Evolutionary conservation across 345 rosid species (phyloP).

Genomic region (Jatropha curcas): DNA sequence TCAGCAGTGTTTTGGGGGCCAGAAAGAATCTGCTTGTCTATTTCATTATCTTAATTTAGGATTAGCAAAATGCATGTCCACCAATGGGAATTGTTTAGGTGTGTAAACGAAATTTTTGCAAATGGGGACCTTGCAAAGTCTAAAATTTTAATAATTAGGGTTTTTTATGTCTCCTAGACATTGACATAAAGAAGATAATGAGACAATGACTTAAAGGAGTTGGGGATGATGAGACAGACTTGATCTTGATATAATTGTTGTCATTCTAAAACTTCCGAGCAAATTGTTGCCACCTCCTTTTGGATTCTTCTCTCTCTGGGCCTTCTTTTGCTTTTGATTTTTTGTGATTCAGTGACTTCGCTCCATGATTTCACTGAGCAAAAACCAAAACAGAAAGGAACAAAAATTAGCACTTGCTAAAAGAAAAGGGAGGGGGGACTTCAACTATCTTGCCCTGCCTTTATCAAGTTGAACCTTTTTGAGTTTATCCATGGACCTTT

Average conservation of each 20-base stretch:
- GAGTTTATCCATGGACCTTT: background rate
- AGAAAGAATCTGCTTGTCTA: background rate
- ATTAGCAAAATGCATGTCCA: background rate
- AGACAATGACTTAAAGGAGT: constrained; percentile 30
- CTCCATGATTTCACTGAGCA: background rate
- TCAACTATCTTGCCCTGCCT: background rate
- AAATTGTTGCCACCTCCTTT: constrained; percentile 29
- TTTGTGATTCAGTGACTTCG: background rate
- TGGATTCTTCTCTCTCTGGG: constrained; percentile 36
- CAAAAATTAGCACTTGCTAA: background rate
- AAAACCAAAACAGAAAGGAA: background rate
- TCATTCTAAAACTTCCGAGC: constrained; percentile 13
- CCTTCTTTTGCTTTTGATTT: constrained; percentile 5
- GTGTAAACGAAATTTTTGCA: constrained; percentile 1
- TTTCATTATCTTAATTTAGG: constrained; percentile 1
- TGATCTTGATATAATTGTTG: constrained; percentile 21
- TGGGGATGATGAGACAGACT: constrained; percentile 24
- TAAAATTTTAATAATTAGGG: background rate
- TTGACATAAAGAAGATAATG: constrained; percentile 25
- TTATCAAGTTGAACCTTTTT: background rate
- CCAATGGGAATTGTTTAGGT: constrained; percentile 6
- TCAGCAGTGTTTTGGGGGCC: background rate
- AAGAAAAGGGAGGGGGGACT: background rate
- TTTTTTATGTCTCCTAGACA: constrained; percentile 25
- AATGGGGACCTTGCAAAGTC: background rate